A percentile compares a stretch with the other conserved stretches of the same genome.
Conservation (phyloP, 1,139 yeast species). For the Lodderomyces jiufengensis region DNA sequence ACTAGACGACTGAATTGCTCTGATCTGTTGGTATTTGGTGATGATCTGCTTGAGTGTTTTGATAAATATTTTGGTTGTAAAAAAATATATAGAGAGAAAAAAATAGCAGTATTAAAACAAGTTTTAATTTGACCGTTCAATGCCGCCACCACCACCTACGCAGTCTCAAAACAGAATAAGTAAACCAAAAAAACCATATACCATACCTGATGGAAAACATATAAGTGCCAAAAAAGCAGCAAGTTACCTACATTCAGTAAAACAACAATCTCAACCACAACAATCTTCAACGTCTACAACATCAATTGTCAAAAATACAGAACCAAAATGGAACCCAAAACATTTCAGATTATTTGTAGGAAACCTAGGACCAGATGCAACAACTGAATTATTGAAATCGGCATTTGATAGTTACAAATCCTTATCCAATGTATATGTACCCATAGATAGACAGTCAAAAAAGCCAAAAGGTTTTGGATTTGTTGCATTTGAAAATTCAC, state of each 20-base stretch:
- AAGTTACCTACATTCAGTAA: conserved; percentile 29
- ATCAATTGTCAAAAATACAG: conserved; percentile 17
- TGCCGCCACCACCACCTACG: background rate
- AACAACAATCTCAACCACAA: conserved; percentile 4
- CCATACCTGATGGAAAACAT: conserved; percentile 6
- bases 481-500: conserved; percentile 58
- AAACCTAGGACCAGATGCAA: conserved; percentile 66
- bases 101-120: background rate
- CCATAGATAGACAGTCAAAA: conserved; percentile 40
- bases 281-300: conserved; percentile 1
- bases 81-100: background rate
- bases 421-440: conserved; percentile 54
- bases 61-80: no score
- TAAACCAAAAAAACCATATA: background rate
- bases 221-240: conserved; percentile 32
- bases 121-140: background rate
- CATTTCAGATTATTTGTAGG: conserved; percentile 76
- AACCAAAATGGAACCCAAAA: conserved; percentile 60
- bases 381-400: conserved; percentile 46
- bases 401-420: conserved; percentile 53
- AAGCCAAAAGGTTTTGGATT: conserved; percentile 67
- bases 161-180: background rate
- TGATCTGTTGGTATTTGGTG: no score
- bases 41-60: background rate
- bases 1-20: no score